Base-by-base conservation (phyloP, 1,284 basidiomycete genomes). In the Filobasidium uniguttulatum region DNA sequence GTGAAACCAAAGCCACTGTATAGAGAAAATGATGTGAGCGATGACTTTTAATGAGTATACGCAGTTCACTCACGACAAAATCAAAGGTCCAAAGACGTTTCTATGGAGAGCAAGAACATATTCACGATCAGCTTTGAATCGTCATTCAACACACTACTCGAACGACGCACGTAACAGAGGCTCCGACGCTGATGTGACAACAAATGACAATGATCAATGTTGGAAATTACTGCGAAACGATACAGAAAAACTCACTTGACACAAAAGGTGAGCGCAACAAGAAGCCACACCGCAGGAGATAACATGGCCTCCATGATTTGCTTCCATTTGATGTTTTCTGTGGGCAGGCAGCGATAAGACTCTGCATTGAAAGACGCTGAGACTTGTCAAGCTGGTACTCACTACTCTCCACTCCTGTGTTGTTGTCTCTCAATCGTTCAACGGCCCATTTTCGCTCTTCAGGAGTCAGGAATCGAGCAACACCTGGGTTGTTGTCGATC, bases 381-480 rank as follows among this genome's bases (percentile, higher is more conserved):
- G 41, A 10, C 14, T 28, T 9, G 33, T 20, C n/a, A 17, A 19
- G 22, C 29, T 9, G 23, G 25, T 17, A 33, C 22, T 17, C 33
- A 50, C 49, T 57, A 9, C 55, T 55, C 34, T 53, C 57, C 25
- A 60, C 58, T 49, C 64, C 66, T 2, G 61, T 60, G 38, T 68
- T 58, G 56, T 69, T 69, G 54, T 64, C 63, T 19, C 62, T 55
- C 5, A 69, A 58, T 20, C 67, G 59, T 58, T 69, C 66, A 29
- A 68, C 60, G 17, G 62, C 67, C 59, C 60, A 63, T 10, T 51
- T 36, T 15, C 61, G 49, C 48, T 65, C 62, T 53, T 67, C 61
- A 4, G 56, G 43, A 2, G 59, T 57, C 17, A 66, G 58, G 59
- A 64, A 69, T 19, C 58, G 56, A 7, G 67, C 66, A 17, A 55